Conservation (phyloP, 352 stramenopile genomes). For the Globisporangium middletonii region DNA sequence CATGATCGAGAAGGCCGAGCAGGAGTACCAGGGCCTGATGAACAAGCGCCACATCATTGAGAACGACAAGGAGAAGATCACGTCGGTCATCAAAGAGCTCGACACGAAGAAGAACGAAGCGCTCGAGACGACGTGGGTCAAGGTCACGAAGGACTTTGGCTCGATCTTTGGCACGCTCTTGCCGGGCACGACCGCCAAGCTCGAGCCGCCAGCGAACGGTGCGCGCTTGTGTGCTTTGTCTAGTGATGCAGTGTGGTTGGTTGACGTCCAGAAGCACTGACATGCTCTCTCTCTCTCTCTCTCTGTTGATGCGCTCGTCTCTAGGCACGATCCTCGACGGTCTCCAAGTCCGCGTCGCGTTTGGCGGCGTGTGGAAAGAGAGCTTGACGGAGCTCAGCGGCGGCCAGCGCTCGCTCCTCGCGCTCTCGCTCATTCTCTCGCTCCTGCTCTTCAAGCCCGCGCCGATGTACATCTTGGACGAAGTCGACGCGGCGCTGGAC, state of each 20-base stretch:
- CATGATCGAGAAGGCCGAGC: slow-evolving; percentile 99
- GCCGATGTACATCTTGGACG: slow-evolving; percentile 99
- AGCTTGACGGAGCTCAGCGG: slow-evolving; percentile 98
- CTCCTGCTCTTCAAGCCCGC: slow-evolving; percentile 99
- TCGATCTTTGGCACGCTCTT: slow-evolving; percentile 99
- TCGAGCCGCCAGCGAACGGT: slow-evolving; percentile 95
- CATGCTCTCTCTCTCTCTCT: slow-evolving; percentile 7
- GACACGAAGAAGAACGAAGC: slow-evolving; percentile 99
- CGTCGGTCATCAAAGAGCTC: slow-evolving; percentile 98
- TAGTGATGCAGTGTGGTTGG: not conserved
- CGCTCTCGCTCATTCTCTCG: slow-evolving; percentile 97
- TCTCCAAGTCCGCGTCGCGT: slow-evolving; percentile 99
- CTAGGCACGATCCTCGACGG: slow-evolving; percentile 87
- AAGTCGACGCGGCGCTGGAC: slow-evolving; percentile 99
- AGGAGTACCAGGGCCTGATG: slow-evolving; percentile 98
- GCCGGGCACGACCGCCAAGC: slow-evolving; percentile 95
- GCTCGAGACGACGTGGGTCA: slow-evolving; percentile 95
- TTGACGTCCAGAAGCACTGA: not conserved
- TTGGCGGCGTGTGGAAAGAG: slow-evolving; percentile 99
- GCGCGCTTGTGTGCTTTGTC: too few relatives aligned
- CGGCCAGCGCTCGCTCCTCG: slow-evolving; percentile 98
- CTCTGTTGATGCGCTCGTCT: not conserved
- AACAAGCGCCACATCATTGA: slow-evolving; percentile 98
- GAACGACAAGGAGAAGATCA: slow-evolving; percentile 99
- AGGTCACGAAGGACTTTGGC: slow-evolving; percentile 99